Evolutionary conservation across 1,284 basidiomycete species (phyloP).

Genomic region (Porodaedalea pini): DNA sequence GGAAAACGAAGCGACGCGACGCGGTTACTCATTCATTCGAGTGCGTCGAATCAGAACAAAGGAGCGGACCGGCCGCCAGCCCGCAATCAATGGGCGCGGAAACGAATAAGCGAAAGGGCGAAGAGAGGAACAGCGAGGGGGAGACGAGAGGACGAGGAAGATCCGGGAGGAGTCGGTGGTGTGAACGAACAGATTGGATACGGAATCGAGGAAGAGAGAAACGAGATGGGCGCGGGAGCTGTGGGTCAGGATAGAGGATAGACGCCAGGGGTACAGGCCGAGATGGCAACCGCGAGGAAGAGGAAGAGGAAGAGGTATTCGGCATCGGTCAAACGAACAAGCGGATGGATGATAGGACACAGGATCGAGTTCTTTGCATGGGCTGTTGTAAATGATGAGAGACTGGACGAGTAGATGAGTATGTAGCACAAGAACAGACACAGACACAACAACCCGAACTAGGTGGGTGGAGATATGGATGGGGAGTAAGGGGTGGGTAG

Average conservation of each 20-base stretch:
- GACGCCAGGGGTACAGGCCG: too few species aligned
- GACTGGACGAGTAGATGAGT: neutral
- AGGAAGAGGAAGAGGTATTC: neutral
- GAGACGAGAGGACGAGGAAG: neutral
- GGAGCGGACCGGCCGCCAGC: neutral
- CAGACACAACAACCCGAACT: slow-evolving; percentile 2
- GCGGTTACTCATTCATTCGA: too few species aligned
- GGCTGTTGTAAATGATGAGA: neutral
- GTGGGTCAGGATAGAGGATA: neutral
- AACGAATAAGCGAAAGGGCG: neutral
- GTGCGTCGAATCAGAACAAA: too few species aligned
- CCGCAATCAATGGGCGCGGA: slow-evolving; percentile 7
- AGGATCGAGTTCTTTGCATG: neutral
- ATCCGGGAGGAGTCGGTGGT: neutral
- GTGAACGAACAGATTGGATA: neutral
- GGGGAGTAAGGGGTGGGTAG: neutral
- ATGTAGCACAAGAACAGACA: too few species aligned
- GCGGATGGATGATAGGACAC: neutral
- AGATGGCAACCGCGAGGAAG: neutral
- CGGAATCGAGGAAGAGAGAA: neutral
- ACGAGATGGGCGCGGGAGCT: neutral
- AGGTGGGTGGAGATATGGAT: neutral
- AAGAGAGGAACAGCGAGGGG: neutral
- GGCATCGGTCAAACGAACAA: neutral
- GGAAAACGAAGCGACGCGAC: too few species aligned